Conservation (phyloP, 2,329 filamentous ascomycete genomes). For the Beauveria medogensis region DNA sequence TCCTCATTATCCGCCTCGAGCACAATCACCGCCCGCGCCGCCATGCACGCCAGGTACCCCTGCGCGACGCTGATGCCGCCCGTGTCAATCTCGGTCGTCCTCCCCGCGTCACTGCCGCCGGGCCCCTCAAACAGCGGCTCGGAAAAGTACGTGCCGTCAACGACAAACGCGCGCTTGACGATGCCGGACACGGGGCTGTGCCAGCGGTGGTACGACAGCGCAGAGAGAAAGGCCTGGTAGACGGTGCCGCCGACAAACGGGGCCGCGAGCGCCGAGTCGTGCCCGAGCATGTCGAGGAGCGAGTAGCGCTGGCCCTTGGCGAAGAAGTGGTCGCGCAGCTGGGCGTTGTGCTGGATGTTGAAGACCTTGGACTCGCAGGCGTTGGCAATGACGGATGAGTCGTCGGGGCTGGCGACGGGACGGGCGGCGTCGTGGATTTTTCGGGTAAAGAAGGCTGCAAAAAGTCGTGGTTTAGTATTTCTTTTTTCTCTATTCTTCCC, state of each 20-base stretch:
- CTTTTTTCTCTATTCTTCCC: not conserved
- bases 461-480: not conserved
- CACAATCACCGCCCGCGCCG: constrained; percentile 61
- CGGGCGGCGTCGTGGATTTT: constrained; percentile 43
- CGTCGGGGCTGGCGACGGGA: constrained; percentile 48
- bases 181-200: constrained; percentile 59
- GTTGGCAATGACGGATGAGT: constrained; percentile 49
- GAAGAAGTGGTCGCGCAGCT: constrained; percentile 56
- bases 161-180: constrained; percentile 48
- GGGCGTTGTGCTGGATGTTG: constrained; percentile 40
- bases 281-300: constrained; percentile 52
- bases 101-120: constrained; percentile 17
- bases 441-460: constrained; percentile 55
- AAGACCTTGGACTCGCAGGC: constrained; percentile 57
- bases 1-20: constrained; percentile 60
- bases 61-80: constrained; percentile 45
- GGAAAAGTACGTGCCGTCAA: constrained; percentile 61
- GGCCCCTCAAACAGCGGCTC: constrained; percentile 39
- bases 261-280: constrained; percentile 38
- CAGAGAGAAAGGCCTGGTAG: constrained; percentile 64
- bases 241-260: constrained; percentile 57
- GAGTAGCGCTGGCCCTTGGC: constrained; percentile 64
- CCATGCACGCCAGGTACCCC: constrained; percentile 58
- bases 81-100: constrained; percentile 27
- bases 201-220: constrained; percentile 65